Base-by-base conservation (phyloP, 805 yeast genomes). In the Dipodascus geniculatus region DNA sequence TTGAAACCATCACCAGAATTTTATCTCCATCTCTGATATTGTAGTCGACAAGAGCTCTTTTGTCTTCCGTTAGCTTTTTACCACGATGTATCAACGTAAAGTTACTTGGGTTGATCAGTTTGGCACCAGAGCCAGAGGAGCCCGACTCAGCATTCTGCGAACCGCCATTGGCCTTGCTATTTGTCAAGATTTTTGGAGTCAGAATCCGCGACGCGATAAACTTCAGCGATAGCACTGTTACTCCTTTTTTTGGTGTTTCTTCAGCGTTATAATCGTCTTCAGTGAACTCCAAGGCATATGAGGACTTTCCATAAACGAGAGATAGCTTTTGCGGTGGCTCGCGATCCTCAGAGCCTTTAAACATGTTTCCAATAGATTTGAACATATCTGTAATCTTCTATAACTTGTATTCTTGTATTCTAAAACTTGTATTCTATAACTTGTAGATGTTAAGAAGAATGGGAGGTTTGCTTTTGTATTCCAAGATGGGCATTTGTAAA, bases 1-100 rank as follows among this genome's bases (percentile, higher is more conserved):
- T 17, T n/a, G 44, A 38, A 11, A 38, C 49, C 49, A 47, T 22
- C n/a, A 47, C 49, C 11, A 47, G 49, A 23, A 47, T 22, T 22
- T 47, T 47, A 47, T 22, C 24, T 9, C 31, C 31, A 22, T 22
- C 31, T 47, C 19, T 22, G 19, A 47, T 22, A 14, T 23, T 23
- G 16, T 22, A 22, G 23, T 47, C 49, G 6, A 20, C 49, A 3
- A 47, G 19, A 9, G 4, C 4, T 23, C n/a, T 22, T 16, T 16
- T 22, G 31, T 47, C 49, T 8, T 47, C 28, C 3, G 19, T 20
- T 8, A 47, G 31, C 19, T 47, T 47, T 11, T 47, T 22, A 4
- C 49, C 49, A 14, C 31, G 31, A 47, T 22, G 19, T 14, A 47
- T 23, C 28, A 47, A 22, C 8, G 49, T 47, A 23, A 47, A 47